Conservation (phyloP, 208 protist species). For the Trichomonas gallinae region DNA sequence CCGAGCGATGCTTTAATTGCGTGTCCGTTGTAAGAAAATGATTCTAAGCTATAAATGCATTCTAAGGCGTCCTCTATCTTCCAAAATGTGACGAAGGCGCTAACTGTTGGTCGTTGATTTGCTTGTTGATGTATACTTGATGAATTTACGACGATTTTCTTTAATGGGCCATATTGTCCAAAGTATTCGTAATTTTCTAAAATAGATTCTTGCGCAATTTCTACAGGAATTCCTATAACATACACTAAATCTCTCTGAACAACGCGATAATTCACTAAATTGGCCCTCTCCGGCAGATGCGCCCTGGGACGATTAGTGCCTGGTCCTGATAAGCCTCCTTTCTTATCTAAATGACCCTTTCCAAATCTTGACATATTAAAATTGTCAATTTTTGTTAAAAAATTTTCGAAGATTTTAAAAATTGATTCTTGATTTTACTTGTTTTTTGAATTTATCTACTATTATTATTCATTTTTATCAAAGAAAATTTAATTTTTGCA, state of each 20-base stretch:
- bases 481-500: too few relatives aligned
- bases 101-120: slow-evolving; percentile 22
- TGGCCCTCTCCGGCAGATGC: not conserved
- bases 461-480: too few relatives aligned
- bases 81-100: slow-evolving; percentile 41
- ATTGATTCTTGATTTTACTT: too few relatives aligned
- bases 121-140: slow-evolving; percentile 34
- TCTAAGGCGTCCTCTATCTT: slow-evolving; percentile 47
- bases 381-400: not conserved
- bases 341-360: not conserved
- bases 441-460: too few relatives aligned
- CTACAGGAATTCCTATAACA: slow-evolving; percentile 56
- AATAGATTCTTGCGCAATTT: slow-evolving; percentile 51
- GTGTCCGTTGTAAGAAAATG: slow-evolving; percentile 43
- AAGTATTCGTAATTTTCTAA: slow-evolving; percentile 55
- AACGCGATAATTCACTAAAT: slow-evolving; percentile 43
- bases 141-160: slow-evolving; percentile 59
- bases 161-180: slow-evolving; percentile 62
- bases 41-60: slow-evolving; percentile 52
- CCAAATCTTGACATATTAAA: not conserved
- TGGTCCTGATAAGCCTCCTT: not conserved
- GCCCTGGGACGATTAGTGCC: not conserved
- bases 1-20: slow-evolving; percentile 56
- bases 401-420: too few relatives aligned
- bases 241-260: slow-evolving; percentile 66